Evolutionary conservation across 2,329 filamentous ascomycete genomes (phyloP).

Genomic region (Cladorrhinum sp.): DNA sequence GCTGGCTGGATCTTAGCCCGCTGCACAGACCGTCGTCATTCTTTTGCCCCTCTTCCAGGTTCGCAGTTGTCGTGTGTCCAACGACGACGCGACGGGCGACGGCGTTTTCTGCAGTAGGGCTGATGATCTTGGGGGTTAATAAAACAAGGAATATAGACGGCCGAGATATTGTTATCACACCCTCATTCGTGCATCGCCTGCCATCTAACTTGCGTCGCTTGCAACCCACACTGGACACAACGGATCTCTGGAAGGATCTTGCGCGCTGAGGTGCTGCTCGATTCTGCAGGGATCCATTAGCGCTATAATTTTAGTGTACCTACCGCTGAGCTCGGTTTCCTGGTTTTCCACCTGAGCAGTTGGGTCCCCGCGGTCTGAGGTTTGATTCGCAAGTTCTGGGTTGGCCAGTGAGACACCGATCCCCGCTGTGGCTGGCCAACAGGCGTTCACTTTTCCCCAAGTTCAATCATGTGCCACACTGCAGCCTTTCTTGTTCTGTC

Average conservation of each 20-base stretch:
- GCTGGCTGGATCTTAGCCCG: neutral
- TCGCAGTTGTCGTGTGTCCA: neutral
- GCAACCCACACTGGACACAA: neutral
- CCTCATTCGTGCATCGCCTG: neutral
- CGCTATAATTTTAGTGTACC: neutral
- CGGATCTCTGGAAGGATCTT: no score
- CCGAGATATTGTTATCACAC: neutral
- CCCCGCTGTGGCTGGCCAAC: neutral
- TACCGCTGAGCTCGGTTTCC: neutral
- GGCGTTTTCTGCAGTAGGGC: neutral
- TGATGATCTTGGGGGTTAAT: neutral
- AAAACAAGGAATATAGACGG: neutral
- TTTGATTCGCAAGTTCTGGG: constrained; percentile 10
- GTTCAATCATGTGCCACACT: constrained; percentile 2
- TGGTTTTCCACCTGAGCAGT: constrained; percentile 5
- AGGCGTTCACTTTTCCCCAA: neutral
- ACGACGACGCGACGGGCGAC: neutral
- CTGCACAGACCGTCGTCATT: constrained; percentile 10
- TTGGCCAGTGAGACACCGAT: neutral
- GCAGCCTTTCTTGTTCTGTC: neutral
- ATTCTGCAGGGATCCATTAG: neutral
- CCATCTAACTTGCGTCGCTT: neutral
- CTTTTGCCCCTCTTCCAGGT: constrained; percentile 7
- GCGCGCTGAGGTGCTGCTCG: no score
- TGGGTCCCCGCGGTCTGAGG: neutral